Evolutionary conservation across 2,329 filamentous ascomycete genomes (phyloP), one percentile per base, ranked within the genome.

Genomic region (Boeremia lycopersici): DNA sequence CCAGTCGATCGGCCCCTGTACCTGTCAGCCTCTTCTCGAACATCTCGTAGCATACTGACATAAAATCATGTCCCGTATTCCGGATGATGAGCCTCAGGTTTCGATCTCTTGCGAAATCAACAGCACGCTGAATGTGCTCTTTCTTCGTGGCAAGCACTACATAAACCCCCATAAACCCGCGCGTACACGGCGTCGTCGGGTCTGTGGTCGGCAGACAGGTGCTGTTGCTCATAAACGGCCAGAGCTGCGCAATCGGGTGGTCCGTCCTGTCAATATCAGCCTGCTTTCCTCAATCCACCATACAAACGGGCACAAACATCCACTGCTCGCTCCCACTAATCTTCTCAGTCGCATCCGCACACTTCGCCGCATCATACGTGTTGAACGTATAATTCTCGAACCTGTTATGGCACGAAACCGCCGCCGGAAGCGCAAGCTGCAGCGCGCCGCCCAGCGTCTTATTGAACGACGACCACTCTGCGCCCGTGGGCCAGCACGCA

Each of bases 21-120:
- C 4, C 10, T 9, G 10, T 59, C 15, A 62, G 59, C 25, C 19
- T n/a, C 19, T 39, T 25, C 2, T 13, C 36, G 4, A 10, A 13
- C 36, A 6, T 6, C 19, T 19, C 10, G 13, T 12, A n/a, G 5
- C 19, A 13, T 9, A 45, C 60, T 56, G 29, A 65, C 63, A 73
- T 63, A 57, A 73, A 74, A 38, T 74, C 70, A 55, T 74, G 72
- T 1, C 72, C 72, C 13, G 72, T 74, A 39, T 74, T 74, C 0
- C 70, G 61, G 13, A 74, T 68, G 30, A 74, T 65, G 6, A 74
- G 39, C 8, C 72, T 64, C 34, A 74, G 36, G 36, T 73, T 73
- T 10, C 64, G 59, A 39, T 67, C 53, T 17, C 67, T 62, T 13
- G 72, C 71, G 46, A 74, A 74, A 15, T 71, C 62, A n/a, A 74